These are phyloP conservation scores for Rheum nobile DNA, from an alignment of 148 eudicot genomes.

Conservation along the genomic window DNA sequence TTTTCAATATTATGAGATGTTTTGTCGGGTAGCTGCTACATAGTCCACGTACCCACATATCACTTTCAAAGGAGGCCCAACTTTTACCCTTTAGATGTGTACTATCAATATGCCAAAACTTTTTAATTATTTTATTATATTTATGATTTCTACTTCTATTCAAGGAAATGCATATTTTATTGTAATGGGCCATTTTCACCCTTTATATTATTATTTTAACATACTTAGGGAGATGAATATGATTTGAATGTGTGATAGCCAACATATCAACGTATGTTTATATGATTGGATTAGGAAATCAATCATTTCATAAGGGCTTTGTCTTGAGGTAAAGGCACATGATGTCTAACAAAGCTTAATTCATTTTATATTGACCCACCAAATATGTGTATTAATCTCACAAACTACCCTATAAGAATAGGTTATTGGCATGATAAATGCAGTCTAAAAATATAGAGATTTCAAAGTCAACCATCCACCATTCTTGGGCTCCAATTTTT, in stretches of 20 bases:
- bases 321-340: neutral
- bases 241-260: neutral
- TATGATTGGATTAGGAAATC: neutral
- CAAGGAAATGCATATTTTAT: neutral
- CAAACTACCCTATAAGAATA: neutral
- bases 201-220: neutral
- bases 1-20: neutral
- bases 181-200: conserved; percentile 1
- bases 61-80: conserved; percentile 5
- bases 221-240: neutral
- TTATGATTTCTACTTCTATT: neutral
- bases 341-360: neutral
- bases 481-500: too few relatives aligned
- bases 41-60: conserved; percentile 1
- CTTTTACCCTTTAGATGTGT: neutral
- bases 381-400: neutral
- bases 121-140: neutral
- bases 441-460: too few relatives aligned
- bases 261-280: neutral
- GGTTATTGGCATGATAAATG: neutral
- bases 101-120: neutral
- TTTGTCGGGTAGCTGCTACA: neutral
- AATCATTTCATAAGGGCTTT: neutral
- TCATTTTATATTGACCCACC: neutral
- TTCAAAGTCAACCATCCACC: too few relatives aligned